Conservation (phyloP, 1,284 basidiomycete genomes). For the Malassezia pachydermatis region DNA sequence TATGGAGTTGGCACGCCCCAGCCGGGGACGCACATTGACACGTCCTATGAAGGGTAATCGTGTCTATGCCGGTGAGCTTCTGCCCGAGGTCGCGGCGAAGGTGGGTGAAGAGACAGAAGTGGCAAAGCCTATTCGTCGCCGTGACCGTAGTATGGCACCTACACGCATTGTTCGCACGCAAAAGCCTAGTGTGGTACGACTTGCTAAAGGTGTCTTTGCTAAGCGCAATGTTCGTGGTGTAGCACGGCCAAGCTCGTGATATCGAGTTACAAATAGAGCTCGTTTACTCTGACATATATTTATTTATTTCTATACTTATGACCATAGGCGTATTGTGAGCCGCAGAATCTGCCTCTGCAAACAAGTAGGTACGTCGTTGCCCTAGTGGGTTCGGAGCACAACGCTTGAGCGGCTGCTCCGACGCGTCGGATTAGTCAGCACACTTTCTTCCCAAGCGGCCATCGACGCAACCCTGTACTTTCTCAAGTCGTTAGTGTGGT, state of each 20-base stretch:
- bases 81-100: conserved; percentile 2
- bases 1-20: conserved; percentile 14
- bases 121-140: conserved; percentile 7
- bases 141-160: conserved; percentile 5
- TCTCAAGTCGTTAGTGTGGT: no score
- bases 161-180: conserved; percentile 14
- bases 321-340: no score
- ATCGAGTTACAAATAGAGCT: no score
- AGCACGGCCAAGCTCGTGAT: not conserved
- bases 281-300: no score
- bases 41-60: conserved; percentile 25
- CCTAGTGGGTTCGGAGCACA: no score
- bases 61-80: conserved; percentile 22
- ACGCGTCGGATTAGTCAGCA: no score
- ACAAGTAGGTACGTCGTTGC: no score
- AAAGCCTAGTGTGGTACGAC: conserved; percentile 37
- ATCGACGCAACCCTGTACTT: no score
- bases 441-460: no score
- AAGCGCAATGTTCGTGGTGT: conserved; percentile 21
- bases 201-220: conserved; percentile 41
- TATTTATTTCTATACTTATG: no score
- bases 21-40: conserved; percentile 26
- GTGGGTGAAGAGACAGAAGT: conserved; percentile 6
- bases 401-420: no score
- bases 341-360: no score